Evolutionary conservation across 768 basidiomycete species (phyloP), one percentile per base, ranked within the genome.

Genomic region (Austroboletus eburneus): DNA sequence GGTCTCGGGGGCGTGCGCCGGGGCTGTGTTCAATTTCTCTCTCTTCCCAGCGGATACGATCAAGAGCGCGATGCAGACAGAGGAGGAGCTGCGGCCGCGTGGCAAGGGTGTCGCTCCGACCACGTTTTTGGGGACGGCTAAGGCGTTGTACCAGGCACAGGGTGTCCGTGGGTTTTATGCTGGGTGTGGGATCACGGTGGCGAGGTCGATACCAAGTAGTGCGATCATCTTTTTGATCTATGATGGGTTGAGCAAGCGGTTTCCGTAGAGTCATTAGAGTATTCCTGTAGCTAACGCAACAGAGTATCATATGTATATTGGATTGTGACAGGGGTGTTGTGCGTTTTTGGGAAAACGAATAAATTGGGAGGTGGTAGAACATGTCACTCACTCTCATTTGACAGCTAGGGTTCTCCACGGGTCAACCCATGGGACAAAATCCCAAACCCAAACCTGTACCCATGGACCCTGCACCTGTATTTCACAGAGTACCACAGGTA

Each of bases 31-130:
- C 69, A 93, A 89, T 53, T 69, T 94, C 57, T 76, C 89, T n/a
- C 73, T 95, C 43, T 97, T 94, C 74, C 95, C 95, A 0, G 93
- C 93, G 4, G 95, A 98, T 68, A 88, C 89, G 23, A 78, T 97
- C 57, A 98, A 98, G 75, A 89, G 86, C 52, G 78, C 91, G 48
- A 89, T 98, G 62, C 95, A 97, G n/a, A n/a, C n/a, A n/a, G n/a
- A n/a, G n/a, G 87, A 88, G 43, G 94, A 96, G 66, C 73, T 95
- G 46, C 73, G 87, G 8, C 80, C 83, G 32, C 64, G 73, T 23
- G 67, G 68, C 36, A 65, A 57, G 47, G 56, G 63, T 14, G 49
- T 50, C 35, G 45, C 61, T 32, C 57, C 42, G 53, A 66, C 69
- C 69, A 57, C 61, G 71, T 86, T 73, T 62, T 67, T 67, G 57